Evolutionary conservation across 2,329 filamentous ascomycete genomes (phyloP), one percentile per base, ranked within the genome.

Genomic region (Lachnum nothofagi): DNA sequence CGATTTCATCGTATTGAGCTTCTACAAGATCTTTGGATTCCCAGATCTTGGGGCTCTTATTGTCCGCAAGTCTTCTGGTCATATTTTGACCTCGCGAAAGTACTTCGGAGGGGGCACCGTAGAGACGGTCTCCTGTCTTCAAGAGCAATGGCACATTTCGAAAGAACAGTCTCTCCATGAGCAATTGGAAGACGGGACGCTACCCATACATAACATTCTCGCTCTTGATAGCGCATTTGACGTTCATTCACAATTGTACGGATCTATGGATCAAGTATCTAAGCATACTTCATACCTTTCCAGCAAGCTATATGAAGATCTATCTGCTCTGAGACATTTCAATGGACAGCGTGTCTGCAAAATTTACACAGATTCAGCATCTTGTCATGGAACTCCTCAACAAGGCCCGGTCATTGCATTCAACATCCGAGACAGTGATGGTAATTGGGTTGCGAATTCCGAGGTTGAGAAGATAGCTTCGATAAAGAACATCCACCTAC

Each of bases 1-100:
- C 1, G 91, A 97, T 65, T 97, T 97, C 57, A 85, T 81, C 0
- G 86, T 88, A 0, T 63, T 97, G 35, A 96, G 91, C 66, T 82
- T 97, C 55, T 94, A 96, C 71, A 98, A 97, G 67, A 91, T 96
- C n/a, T 97, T 97, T 66, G 91, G 93, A 1, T 96, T 96, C 56
- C 91, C 91, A 0, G 88, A 97, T 64, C 73, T 97, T 2, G 91
- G 91, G 1, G 90, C 84, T 1, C 70, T 98, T 49, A 82, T 97
- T 24, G 82, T 97, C 10, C 82, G 86, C 35, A 90, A 88, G 58
- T 75, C 79, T 25, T 79, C 86, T 10, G 80, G 79, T 5, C 66
- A 75, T 33, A 64, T 85, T 3, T 82, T 95, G 40, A 71, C 78
- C 25, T 72, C 74, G 35, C 80, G 89, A 51, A 82, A 73, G 53